Conservation (phyloP, 805 yeast species). For the Cyberlindnera mycetangii region DNA sequence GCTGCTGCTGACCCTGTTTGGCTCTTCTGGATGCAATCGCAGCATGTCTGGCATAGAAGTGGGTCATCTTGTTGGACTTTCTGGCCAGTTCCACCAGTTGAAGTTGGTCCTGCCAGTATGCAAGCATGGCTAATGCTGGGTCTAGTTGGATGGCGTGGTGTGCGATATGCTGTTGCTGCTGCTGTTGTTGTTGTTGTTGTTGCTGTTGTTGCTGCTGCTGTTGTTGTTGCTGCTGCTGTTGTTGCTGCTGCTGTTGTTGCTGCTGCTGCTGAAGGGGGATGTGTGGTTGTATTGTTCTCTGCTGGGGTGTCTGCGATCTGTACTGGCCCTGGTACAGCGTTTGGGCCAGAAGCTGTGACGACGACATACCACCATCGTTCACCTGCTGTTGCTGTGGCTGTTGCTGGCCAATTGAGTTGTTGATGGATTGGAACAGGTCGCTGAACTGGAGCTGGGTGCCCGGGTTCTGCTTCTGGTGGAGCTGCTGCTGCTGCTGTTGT, state of each 20-base stretch:
- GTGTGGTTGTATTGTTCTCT: slow-evolving; percentile 30
- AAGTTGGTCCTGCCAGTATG: slow-evolving; percentile 76
- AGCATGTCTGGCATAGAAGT: slow-evolving; percentile 79
- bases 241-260: slow-evolving; percentile 19
- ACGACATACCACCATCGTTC: slow-evolving; percentile 28
- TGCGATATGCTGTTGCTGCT: slow-evolving; percentile 23
- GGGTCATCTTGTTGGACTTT: slow-evolving; percentile 58
- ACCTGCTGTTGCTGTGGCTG: slow-evolving; percentile 21
- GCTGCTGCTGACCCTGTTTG: slow-evolving; percentile 20
- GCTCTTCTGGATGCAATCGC: slow-evolving; percentile 58
- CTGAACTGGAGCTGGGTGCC: slow-evolving; percentile 23
- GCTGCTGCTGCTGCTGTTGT: slow-evolving; percentile 24
- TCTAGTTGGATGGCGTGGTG: slow-evolving; percentile 33
- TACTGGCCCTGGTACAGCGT: slow-evolving; percentile 39
- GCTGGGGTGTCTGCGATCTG: slow-evolving; percentile 33
- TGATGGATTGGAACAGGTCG: slow-evolving; percentile 24
- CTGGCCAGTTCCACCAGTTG: slow-evolving; percentile 73
- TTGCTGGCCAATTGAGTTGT: slow-evolving; percentile 16
- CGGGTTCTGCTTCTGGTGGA: slow-evolving; percentile 15
- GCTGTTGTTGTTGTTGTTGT: too few relatives aligned
- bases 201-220: too few relatives aligned
- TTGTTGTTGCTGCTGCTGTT: slow-evolving; percentile 28
- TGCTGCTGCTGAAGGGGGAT: slow-evolving; percentile 33
- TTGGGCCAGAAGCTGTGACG: slow-evolving; percentile 38
- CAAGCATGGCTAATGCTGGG: slow-evolving; percentile 33